Base-by-base conservation (phyloP, 2,329 filamentous ascomycete genomes). In the Diaporthe vaccinii region DNA sequence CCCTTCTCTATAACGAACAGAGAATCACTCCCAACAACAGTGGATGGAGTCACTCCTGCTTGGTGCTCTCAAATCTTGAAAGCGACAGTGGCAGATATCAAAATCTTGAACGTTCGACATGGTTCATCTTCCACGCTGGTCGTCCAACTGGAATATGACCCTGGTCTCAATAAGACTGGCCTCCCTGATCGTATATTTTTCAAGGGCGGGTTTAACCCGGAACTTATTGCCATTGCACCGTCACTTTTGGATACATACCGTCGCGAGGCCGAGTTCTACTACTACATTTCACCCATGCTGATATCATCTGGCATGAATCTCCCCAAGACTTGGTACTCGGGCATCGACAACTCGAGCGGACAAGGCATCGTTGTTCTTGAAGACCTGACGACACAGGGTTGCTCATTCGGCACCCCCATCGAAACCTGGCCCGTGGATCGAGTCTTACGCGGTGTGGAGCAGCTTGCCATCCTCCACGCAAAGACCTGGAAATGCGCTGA, bases 361-460 rank as follows among this genome's bases (percentile, higher is more conserved):
- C 58, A 62, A 41, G 58, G 58, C 15, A 44, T 62, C 17, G 58
- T 62, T n/a, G n/a, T 62, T 22, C 58, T 62, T 41, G 58, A 62
- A 15, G 58, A 62, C 36, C 58, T 62, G 36, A 62, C 36, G n/a
- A 44, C 1, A 1, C 36, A 44, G n/a, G 58, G 58, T 44, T 62
- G 58, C 58, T 62, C 58, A 44, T 62, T 62, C n/a, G 58, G 58
- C 36, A 62, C 58, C 3, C 58, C 58, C 7, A 62, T 6, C 25
- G 39, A 62, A 10, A n/a, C 58, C n/a, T 62, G 58, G 58, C 58
- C 58, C 7, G 58, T 62, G n/a, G 58, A 62, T n/a, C 58, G 58
- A 62, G 58, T 62, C 36, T 20, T 62, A 3, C 58, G n/a, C 14
- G 58, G 58, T 22, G 58, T 62, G 6, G 58, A 62, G 36, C 58